Evolutionary conservation across 2,329 filamentous ascomycete genomes (phyloP).

Genomic region (Aspergillus sp.): DNA sequence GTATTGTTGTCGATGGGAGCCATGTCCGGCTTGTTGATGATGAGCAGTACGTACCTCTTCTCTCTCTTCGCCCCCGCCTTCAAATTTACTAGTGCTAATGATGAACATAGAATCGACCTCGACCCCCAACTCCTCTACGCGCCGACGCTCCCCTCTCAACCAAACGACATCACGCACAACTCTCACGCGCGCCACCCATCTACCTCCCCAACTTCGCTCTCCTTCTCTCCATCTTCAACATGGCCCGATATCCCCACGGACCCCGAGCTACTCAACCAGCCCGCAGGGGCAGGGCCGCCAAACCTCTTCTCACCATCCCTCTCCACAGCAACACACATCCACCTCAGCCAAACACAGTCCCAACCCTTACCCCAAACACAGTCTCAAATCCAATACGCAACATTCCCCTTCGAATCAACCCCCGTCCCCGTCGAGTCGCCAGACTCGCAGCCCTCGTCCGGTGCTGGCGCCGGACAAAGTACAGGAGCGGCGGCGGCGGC

Average conservation of each 20-base stretch:
- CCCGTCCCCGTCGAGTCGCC: conserved; percentile 17
- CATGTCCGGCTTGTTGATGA: conserved; percentile 71
- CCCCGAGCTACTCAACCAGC: conserved; percentile 4
- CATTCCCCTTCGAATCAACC: conserved; percentile 37
- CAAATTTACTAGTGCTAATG: not conserved
- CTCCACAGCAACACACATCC: conserved; percentile 15
- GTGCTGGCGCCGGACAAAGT: conserved; percentile 28
- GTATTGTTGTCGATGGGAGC: conserved; percentile 69
- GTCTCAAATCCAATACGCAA: conserved; percentile 28
- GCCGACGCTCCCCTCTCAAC: conserved; percentile 14
- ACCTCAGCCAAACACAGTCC: conserved; percentile 23
- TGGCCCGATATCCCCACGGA: conserved; percentile 15
- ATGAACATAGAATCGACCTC: conserved; percentile 14
- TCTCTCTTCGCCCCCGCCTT: not conserved
- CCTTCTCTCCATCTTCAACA: conserved; percentile 23
- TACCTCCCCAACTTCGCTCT: conserved; percentile 12
- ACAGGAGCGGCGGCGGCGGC: conserved; percentile 35
- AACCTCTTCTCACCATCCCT: conserved; percentile 43
- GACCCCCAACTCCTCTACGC: conserved; percentile 19
- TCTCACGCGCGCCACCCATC: conserved; percentile 3
- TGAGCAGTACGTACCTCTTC: conserved; percentile 39
- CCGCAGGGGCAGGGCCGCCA: not conserved
- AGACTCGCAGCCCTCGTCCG: conserved; percentile 10
- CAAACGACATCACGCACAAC: conserved; percentile 10
- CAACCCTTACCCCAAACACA: conserved; percentile 28